Evolutionary conservation across 148 eudicot species (phyloP).

Genomic region (Beta vulgaris): DNA sequence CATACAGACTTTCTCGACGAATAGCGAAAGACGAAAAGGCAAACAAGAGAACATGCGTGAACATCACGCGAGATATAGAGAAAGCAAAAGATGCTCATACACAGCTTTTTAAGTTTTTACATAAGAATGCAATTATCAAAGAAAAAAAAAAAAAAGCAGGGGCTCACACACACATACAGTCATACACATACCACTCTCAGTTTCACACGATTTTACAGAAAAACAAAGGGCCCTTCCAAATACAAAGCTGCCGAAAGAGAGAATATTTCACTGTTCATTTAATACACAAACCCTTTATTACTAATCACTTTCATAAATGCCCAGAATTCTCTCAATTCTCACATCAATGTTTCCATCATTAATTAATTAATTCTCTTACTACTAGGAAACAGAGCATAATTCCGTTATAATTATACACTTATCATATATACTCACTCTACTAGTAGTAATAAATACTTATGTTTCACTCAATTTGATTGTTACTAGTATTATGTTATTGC

Average conservation of each 20-base stretch:
- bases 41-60: not conserved
- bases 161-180: not conserved
- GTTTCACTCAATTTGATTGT: not conserved
- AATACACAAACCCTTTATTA: not conserved
- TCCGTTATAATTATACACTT: not conserved
- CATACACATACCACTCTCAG: conserved; percentile 3
- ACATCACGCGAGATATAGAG: not conserved
- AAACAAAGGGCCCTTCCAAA: conserved; percentile 1
- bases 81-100: not conserved
- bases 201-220: not conserved
- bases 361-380: not conserved
- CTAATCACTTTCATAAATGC: conserved; percentile 5
- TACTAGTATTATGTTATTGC: not conserved
- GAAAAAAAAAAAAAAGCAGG: not conserved
- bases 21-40: not conserved
- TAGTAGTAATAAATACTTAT: too few relatives aligned
- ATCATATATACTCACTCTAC: not conserved
- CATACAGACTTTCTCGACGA: too few relatives aligned
- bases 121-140: not conserved
- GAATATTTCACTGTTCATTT: not conserved
- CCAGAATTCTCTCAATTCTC: conserved; percentile 24
- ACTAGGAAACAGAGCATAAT: not conserved
- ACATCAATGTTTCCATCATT: not conserved
- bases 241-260: conserved; percentile 30
- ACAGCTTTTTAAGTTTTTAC: not conserved